Evolutionary conservation across 805 yeast species (phyloP).

Genomic region (Yarrowia sp.): DNA sequence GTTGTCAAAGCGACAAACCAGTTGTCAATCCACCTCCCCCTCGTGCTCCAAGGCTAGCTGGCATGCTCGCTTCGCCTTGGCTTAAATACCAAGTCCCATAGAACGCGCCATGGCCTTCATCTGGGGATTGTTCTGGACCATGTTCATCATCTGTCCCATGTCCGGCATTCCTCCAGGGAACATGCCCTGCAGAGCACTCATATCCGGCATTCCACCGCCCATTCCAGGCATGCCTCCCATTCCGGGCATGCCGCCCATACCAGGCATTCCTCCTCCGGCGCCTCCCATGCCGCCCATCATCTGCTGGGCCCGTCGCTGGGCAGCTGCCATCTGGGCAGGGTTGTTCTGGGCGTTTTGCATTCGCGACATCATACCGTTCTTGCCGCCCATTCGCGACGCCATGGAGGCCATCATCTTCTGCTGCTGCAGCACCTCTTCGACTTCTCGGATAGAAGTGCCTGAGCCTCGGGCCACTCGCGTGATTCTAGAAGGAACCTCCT

Average conservation of each 20-base stretch:
- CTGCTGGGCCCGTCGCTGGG: constrained; percentile 55
- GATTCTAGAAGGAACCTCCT: constrained; percentile 81
- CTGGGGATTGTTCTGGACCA: constrained; percentile 59
- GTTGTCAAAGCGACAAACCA: no score
- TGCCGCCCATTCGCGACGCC: constrained; percentile 56
- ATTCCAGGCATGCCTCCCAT: constrained; percentile 57
- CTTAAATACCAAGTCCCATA: constrained; percentile 29
- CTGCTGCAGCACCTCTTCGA: constrained; percentile 89
- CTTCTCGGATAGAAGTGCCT: constrained; percentile 90
- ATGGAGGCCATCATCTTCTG: constrained; percentile 92
- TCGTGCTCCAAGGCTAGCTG: not conserved
- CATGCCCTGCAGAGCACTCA: constrained; percentile 46
- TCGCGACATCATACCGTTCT: constrained; percentile 59
- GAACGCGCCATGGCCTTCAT: constrained; percentile 53
- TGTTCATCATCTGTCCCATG: constrained; percentile 68
- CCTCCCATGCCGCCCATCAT: constrained; percentile 54
- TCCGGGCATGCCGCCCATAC: constrained; percentile 68
- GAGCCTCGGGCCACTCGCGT: constrained; percentile 93
- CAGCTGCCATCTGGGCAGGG: constrained; percentile 54
- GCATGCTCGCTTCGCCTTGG: not conserved
- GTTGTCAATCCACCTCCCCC: no score
- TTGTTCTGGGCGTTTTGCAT: constrained; percentile 51
- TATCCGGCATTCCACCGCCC: constrained; percentile 56
- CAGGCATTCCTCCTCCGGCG: constrained; percentile 55
- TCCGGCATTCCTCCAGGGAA: constrained; percentile 68